phyloP scores from a whole-genome alignment of 148 eudicot genomes.

The Chenopodium quinoa region DNA sequence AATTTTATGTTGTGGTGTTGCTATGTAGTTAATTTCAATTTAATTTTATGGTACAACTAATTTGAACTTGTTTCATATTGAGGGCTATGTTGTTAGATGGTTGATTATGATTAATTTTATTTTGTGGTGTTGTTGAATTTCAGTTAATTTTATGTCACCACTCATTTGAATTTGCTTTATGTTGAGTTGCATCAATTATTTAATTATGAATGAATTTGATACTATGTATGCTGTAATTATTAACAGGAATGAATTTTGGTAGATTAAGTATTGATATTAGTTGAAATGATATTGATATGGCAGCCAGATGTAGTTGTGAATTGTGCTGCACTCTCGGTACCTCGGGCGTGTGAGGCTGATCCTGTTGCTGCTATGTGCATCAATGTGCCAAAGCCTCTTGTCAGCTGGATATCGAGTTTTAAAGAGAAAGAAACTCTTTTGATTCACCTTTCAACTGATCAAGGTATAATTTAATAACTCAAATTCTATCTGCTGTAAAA shows the following conservation, averaged over 20 bases:
- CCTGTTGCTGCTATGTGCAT: constrained; percentile 77
- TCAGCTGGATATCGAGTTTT: constrained; percentile 69
- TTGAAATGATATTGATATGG: background rate
- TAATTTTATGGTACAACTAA: too few relatives aligned
- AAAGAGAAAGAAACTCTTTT: constrained; percentile 48
- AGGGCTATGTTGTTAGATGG: too few relatives aligned
- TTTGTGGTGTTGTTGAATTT: background rate
- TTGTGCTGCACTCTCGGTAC: constrained; percentile 91
- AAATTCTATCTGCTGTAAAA: background rate
- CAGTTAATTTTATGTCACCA: too few relatives aligned
- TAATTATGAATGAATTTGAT: background rate
- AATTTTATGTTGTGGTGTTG: too few relatives aligned
- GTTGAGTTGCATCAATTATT: too few relatives aligned
- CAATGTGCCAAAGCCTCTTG: constrained; percentile 82
- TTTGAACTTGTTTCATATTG: too few relatives aligned
- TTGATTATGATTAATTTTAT: too few relatives aligned
- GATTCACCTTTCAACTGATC: constrained; percentile 95
- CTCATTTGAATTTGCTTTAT: background rate
- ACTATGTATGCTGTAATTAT: background rate
- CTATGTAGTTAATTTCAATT: too few relatives aligned
- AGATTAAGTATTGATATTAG: background rate
- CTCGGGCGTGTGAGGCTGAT: constrained; percentile 83
- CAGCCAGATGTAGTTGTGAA: constrained; percentile 95
- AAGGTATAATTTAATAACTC: constrained; percentile 45
- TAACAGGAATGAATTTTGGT: background rate